These are phyloP conservation scores for Cutaneotrichosporon dermatis DNA, from an alignment of 1,284 basidiomycete genomes.

Conservation along the genomic window DNA sequence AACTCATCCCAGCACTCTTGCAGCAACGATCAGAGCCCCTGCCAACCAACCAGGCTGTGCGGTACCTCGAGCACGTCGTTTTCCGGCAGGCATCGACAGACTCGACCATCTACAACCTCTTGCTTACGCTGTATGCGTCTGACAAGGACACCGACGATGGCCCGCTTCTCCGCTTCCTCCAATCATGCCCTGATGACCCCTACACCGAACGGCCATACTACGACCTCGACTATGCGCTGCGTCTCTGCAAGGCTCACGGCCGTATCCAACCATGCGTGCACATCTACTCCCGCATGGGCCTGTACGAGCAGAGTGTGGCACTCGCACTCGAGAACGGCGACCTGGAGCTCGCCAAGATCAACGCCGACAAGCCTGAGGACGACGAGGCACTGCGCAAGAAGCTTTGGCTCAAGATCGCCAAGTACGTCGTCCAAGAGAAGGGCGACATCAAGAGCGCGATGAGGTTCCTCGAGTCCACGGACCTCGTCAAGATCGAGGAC, in stretches of 20 bases:
- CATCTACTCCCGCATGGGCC: conserved; percentile 96
- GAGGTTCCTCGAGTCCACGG: conserved; percentile 89
- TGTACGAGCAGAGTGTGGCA: conserved; percentile 95
- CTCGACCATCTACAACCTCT: conserved; percentile 86
- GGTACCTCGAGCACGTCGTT: conserved; percentile 80
- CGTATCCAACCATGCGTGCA: conserved; percentile 88
- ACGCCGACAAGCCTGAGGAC: conserved; percentile 88
- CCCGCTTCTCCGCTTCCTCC: conserved; percentile 78
- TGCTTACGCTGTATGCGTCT: conserved; percentile 78
- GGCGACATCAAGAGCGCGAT: conserved; percentile 97
- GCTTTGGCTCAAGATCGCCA: conserved; percentile 95
- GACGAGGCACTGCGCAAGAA: conserved; percentile 83
- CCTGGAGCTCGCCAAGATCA: conserved; percentile 83
- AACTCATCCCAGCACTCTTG: conserved; percentile 83
- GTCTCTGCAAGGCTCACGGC: conserved; percentile 77
- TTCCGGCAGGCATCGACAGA: conserved; percentile 68
- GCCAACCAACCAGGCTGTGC: conserved; percentile 70
- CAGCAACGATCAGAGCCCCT: conserved; percentile 57
- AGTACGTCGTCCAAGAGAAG: conserved; percentile 94
- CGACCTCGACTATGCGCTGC: conserved; percentile 92
- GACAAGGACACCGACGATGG: conserved; percentile 61
- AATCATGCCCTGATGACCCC: conserved; percentile 75
- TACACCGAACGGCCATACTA: conserved; percentile 84
- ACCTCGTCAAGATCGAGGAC: conserved; percentile 95
- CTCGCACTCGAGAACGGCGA: conserved; percentile 90